Evolutionary conservation across 2,329 filamentous ascomycete genomes (phyloP).

Genomic region (Aspergillaceae sp.): DNA sequence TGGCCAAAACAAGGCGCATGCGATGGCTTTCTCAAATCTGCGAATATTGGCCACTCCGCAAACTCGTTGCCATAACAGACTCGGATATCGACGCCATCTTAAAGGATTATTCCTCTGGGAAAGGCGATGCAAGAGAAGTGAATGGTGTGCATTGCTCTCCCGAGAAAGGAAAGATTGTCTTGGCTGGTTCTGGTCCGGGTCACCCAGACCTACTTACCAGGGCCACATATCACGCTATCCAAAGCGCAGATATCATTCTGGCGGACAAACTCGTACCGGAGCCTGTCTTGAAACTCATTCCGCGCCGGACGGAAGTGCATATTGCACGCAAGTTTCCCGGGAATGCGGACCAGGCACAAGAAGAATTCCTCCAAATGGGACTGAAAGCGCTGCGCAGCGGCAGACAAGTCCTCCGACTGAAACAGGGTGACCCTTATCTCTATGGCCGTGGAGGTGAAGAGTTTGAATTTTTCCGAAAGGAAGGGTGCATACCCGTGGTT

Average conservation of each 20-base stretch:
- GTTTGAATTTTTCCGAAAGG: slow-evolving; percentile 67
- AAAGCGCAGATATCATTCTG: slow-evolving; percentile 40
- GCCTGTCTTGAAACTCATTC: slow-evolving; percentile 78
- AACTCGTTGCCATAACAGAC: slow-evolving; percentile 70
- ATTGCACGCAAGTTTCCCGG: slow-evolving; percentile 97
- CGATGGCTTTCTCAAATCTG: slow-evolving; percentile 93
- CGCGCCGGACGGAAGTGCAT: slow-evolving; percentile 75
- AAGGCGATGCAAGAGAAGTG: slow-evolving; percentile 10
- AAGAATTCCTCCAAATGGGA: slow-evolving; percentile 75
- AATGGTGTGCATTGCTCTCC: slow-evolving; percentile 6
- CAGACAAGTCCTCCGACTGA: slow-evolving; percentile 75
- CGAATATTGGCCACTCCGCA: slow-evolving; percentile 92
- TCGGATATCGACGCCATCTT: slow-evolving; percentile 69
- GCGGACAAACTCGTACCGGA: slow-evolving; percentile 56
- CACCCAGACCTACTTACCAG: slow-evolving; percentile 85
- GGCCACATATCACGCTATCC: slow-evolving; percentile 41
- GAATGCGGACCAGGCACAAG: slow-evolving; percentile 87
- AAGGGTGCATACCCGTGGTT: slow-evolving; percentile 63
- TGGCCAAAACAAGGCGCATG: slow-evolving; percentile 70
- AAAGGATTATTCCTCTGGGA: slow-evolving; percentile 52
- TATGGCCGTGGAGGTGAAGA: slow-evolving; percentile 95
- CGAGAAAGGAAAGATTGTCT: slow-evolving; percentile 61
- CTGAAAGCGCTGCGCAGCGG: slow-evolving; percentile 61
- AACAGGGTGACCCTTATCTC: slow-evolving; percentile 94
- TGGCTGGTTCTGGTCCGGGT: slow-evolving; percentile 87